Percentiles rank a stretch among this genome's conserved stretches.
phyloP scores from a whole-genome alignment of 257 asterid genomes.

The Ballota nigra region DNA sequence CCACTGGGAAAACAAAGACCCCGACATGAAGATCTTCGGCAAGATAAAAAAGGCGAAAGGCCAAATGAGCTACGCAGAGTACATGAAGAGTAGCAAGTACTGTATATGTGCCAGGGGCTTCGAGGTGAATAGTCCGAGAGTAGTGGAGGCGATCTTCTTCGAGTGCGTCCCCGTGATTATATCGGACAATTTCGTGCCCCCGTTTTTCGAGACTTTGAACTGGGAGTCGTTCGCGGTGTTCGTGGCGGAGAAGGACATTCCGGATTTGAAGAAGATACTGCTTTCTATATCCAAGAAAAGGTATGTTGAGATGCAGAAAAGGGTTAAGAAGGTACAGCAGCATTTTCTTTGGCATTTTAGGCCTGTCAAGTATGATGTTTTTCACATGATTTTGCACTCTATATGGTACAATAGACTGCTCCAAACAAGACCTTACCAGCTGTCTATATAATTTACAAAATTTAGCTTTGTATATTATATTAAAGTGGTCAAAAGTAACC shows the following conservation, averaged over 20 bases:
- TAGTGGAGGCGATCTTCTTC: slow-evolving; percentile 91
- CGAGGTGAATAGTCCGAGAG: slow-evolving; percentile 91
- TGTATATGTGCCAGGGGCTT: slow-evolving; percentile 86
- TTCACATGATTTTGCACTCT: slow-evolving; percentile 84
- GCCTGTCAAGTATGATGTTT: slow-evolving; percentile 73
- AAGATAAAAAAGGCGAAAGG: slow-evolving; percentile 41
- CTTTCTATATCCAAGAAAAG: slow-evolving; percentile 51
- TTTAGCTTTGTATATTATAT: not conserved
- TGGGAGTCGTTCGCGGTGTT: slow-evolving; percentile 92
- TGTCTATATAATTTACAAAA: not conserved
- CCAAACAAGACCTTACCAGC: slow-evolving; percentile 34
- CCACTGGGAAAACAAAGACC: slow-evolving; percentile 80
- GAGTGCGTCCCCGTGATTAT: slow-evolving; percentile 97
- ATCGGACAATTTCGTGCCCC: slow-evolving; percentile 84
- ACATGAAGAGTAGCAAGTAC: slow-evolving; percentile 94
- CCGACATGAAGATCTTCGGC: slow-evolving; percentile 76
- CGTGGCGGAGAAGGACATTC: slow-evolving; percentile 74
- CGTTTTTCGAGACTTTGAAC: slow-evolving; percentile 70
- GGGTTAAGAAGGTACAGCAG: slow-evolving; percentile 72
- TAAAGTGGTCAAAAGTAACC: too few relatives aligned
- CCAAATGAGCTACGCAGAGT: slow-evolving; percentile 51
- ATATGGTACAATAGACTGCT: slow-evolving; percentile 76
- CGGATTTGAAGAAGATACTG: slow-evolving; percentile 68
- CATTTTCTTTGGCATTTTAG: slow-evolving; percentile 90
- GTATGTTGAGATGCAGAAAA: slow-evolving; percentile 61